Conservation (phyloP, 495 filamentous ascomycete species). For the Bathelium albidoporum region DNA sequence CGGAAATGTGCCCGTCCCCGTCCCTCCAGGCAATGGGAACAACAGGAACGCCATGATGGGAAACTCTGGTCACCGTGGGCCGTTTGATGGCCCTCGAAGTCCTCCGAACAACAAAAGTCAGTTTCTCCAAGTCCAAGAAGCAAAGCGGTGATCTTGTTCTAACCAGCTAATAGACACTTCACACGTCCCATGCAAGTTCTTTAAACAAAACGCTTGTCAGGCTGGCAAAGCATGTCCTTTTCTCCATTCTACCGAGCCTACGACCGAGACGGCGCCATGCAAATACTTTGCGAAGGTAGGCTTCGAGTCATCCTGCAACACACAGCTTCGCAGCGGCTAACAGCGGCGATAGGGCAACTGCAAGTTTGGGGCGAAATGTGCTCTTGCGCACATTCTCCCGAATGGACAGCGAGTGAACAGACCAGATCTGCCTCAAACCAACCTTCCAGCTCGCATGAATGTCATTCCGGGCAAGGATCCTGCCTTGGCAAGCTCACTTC, state of each 20-base stretch:
- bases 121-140: slow-evolving; percentile 19
- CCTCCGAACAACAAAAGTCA: slow-evolving; percentile 73
- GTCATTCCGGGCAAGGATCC: slow-evolving; percentile 49
- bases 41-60: slow-evolving; percentile 20
- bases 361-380: slow-evolving; percentile 97
- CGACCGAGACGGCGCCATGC: slow-evolving; percentile 75
- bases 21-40: slow-evolving; percentile 20
- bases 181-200: slow-evolving; percentile 99
- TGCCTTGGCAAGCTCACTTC: slow-evolving; percentile 64
- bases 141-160: slow-evolving; percentile 7
- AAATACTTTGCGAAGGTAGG: slow-evolving; percentile 97
- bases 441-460: slow-evolving; percentile 50
- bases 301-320: slow-evolving; percentile 1
- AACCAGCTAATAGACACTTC: slow-evolving; percentile 60
- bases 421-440: slow-evolving; percentile 56
- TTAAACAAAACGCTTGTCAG: slow-evolving; percentile 89
- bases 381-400: slow-evolving; percentile 86
- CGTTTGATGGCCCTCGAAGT: slow-evolving; percentile 63
- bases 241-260: slow-evolving; percentile 73
- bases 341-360: slow-evolving; percentile 67
- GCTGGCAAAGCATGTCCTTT: slow-evolving; percentile 94
- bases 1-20: slow-evolving; percentile 27
- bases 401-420: slow-evolving; percentile 85
- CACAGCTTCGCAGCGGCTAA: slow-evolving; percentile 14
- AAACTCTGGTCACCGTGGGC: slow-evolving; percentile 33